Percentiles rank a stretch among this genome's conserved stretches.
phyloP scores from a whole-genome alignment of 208 protist species.

The Blechomonas ayalai region DNA sequence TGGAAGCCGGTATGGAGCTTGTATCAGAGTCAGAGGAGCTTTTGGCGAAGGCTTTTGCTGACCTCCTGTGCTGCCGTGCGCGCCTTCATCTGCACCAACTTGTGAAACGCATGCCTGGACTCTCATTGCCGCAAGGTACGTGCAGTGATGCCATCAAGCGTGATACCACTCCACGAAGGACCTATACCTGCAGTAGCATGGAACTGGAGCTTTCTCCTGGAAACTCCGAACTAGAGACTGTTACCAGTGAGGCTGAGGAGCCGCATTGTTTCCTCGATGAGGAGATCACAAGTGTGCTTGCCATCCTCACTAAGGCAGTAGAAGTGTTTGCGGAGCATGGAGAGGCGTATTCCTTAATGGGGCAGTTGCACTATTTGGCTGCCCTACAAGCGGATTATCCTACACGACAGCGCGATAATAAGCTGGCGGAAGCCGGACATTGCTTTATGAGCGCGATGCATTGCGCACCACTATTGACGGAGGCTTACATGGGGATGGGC shows the following conservation, averaged over 20 bases:
- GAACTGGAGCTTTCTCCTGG: too few species aligned
- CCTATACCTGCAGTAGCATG: too few species aligned
- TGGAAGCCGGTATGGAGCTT: slow-evolving; percentile 33
- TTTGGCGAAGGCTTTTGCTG: slow-evolving; percentile 29
- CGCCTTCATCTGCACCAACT: slow-evolving; percentile 12
- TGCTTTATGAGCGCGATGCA: slow-evolving; percentile 44
- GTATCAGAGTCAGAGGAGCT: slow-evolving; percentile 10
- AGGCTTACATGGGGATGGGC: slow-evolving; percentile 53
- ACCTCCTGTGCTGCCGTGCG: slow-evolving; percentile 44
- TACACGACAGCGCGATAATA: slow-evolving; percentile 14
- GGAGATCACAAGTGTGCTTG: too few species aligned
- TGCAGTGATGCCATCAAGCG: too few species aligned
- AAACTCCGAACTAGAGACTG: too few species aligned
- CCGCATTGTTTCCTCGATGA: too few species aligned
- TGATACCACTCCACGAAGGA: too few species aligned
- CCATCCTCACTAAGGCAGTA: slow-evolving; percentile 30
- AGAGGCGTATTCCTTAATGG: slow-evolving; percentile 47
- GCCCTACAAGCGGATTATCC: slow-evolving; percentile 28
- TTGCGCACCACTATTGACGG: slow-evolving; percentile 15
- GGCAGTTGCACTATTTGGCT: slow-evolving; percentile 37
- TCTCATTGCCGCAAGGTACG: too few species aligned
- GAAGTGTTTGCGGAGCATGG: slow-evolving; percentile 33
- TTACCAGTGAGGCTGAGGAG: too few species aligned
- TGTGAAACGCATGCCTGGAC: slow-evolving; percentile 1
- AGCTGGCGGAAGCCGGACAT: slow-evolving; percentile 41